phyloP scores from a whole-genome alignment of 2,329 filamentous ascomycete genomes.

The Cladosporium sphaerospermum region DNA sequence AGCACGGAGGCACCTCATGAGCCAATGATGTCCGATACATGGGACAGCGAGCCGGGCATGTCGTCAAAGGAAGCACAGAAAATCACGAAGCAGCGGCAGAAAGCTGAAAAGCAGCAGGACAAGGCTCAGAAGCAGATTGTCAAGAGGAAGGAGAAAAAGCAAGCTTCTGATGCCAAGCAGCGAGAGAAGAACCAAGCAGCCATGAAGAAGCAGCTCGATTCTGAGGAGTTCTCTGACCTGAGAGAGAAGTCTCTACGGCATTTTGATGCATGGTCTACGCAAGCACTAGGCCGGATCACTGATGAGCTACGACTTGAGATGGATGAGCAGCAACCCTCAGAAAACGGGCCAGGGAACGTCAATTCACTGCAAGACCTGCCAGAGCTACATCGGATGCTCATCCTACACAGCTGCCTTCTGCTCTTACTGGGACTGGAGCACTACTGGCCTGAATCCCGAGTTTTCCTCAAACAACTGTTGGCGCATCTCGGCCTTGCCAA shows the following conservation, averaged over 20 bases:
- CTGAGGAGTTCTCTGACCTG: neutral
- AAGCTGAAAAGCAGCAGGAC: conserved; percentile 7
- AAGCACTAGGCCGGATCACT: neutral
- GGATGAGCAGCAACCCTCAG: neutral
- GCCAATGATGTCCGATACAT: neutral
- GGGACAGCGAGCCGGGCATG: neutral
- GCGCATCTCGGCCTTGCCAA: neutral
- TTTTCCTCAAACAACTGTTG: neutral
- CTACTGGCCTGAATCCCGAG: neutral
- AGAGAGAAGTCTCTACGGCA: neutral
- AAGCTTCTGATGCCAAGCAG: conserved; percentile 9
- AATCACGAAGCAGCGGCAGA: neutral
- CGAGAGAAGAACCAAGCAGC: neutral
- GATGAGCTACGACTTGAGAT: neutral
- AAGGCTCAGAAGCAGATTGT: conserved; percentile 4
- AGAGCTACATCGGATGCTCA: neutral
- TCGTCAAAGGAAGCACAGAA: neutral
- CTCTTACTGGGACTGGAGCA: neutral
- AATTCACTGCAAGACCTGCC: neutral
- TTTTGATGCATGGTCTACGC: neutral
- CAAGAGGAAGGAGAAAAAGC: conserved; percentile 10
- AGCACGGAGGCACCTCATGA: neutral
- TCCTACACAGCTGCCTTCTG: neutral
- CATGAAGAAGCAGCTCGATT: neutral
- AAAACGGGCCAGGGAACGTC: neutral